Evolutionary conservation across 768 basidiomycete genomes (phyloP).

Genomic region (Gloeophyllum trabeum): DNA sequence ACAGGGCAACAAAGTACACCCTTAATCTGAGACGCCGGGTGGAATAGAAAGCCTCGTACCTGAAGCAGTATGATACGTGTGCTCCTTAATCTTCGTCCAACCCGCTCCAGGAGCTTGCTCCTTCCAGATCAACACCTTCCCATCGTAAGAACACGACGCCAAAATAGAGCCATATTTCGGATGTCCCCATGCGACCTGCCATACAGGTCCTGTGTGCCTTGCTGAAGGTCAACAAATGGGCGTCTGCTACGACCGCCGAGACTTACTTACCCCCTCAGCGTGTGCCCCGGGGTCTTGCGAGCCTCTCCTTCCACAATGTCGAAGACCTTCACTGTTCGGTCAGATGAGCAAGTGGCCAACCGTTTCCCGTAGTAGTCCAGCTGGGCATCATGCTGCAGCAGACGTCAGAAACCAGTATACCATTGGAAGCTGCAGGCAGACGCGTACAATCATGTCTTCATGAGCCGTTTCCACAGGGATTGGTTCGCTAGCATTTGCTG

Average conservation of each 20-base stretch:
- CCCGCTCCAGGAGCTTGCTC: slow-evolving; percentile 56
- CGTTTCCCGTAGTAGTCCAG: slow-evolving; percentile 96
- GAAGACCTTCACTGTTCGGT: slow-evolving; percentile 91
- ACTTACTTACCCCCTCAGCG: slow-evolving; percentile 66
- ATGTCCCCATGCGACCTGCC: slow-evolving; percentile 98
- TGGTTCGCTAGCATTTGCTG: slow-evolving; percentile 28
- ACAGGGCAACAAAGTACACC: not conserved
- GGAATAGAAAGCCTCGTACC: slow-evolving; percentile 37
- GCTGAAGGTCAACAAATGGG: not conserved
- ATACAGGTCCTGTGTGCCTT: slow-evolving; percentile 94
- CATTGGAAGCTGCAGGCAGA: slow-evolving; percentile 5
- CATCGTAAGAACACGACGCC: slow-evolving; percentile 97
- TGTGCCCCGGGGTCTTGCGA: slow-evolving; percentile 54
- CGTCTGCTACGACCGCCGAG: not conserved
- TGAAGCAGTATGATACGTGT: slow-evolving; percentile 86
- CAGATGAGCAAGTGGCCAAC: slow-evolving; percentile 93
- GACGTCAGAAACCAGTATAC: not conserved
- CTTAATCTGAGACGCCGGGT: not conserved
- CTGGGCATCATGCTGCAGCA: slow-evolving; percentile 96
- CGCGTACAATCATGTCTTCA: slow-evolving; percentile 94
- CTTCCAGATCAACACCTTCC: slow-evolving; percentile 97
- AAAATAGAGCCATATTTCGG: slow-evolving; percentile 96
- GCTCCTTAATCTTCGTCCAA: slow-evolving; percentile 95
- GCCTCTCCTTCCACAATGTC: slow-evolving; percentile 87
- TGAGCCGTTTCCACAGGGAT: slow-evolving; percentile 91